Base-by-base conservation (phyloP, 2,329 filamentous ascomycete species). In the Mycocentrospora acerina region DNA sequence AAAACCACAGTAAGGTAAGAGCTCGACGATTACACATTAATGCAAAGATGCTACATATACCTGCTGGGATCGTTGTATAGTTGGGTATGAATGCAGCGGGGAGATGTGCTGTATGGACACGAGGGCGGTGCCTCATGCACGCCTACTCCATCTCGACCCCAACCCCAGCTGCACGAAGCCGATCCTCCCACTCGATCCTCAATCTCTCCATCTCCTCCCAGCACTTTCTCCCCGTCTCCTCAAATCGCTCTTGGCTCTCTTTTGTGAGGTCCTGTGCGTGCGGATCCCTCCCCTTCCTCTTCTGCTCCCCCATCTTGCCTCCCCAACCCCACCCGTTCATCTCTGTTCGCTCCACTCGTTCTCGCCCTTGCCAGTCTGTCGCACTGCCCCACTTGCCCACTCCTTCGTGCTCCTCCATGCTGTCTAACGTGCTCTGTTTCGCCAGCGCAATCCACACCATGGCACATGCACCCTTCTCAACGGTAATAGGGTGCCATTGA, bases 361-460 rank as follows among this genome's bases (percentile, higher is more conserved):
- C 77, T 14, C 75, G 69, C 0, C 85, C 82, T 37, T 69, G 65
- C 9, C 77, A 65, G 48, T 84, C 78, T 7, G 78, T 78, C n/a
- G 81, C 79, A 19, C 85, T 86, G 3, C 91, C 91, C 91, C 91
- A 97, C 71, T 97, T 97, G 34, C 67, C 78, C 62, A 74, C 82
- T 46, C 75, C 77, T 29, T 73, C 75, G 2, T 66, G 50, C 15
- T 59, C 64, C 51, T 79, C 72, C 25, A 75, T 62, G 2, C 71
- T 73, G 34, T 88, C 79, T 11, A 90, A 73, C 14, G 75, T 73
- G 12, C 78, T 77, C 41, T 85, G 78, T 7, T 81, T 71, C 14
- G 84, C 78, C 10, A 97, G 78, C 0, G 85, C 81, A 6, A 95
- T 70, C 85, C 88, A 96, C 16, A 86, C 83, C 4, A 88, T 79